These are phyloP conservation scores for Colletotrichum noveboracense DNA, from an alignment of 2,329 filamentous ascomycete species.

Conservation along the genomic window DNA sequence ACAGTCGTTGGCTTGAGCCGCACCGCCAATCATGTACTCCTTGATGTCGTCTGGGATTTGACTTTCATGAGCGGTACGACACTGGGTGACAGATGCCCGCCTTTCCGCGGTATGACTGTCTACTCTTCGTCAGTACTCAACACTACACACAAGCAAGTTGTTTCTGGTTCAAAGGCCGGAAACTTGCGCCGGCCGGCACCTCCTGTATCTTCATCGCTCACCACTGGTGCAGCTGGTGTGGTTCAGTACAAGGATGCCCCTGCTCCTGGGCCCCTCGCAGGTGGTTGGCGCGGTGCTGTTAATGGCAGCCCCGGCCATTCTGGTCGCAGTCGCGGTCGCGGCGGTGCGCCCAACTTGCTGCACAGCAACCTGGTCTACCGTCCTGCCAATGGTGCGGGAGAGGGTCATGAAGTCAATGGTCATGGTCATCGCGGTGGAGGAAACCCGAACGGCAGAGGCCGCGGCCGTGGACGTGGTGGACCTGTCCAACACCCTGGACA, in stretches of 20 bases:
- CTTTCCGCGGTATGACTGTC: conserved; percentile 94
- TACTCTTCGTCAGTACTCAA: conserved; percentile 89
- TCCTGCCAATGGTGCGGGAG: conserved; percentile 32
- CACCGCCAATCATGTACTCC: conserved; percentile 79
- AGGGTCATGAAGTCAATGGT: conserved; percentile 33
- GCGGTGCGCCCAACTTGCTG: conserved; percentile 44
- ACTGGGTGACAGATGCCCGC: conserved; percentile 85
- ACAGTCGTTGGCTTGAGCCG: conserved; percentile 95
- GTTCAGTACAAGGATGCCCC: conserved; percentile 66
- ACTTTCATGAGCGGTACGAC: conserved; percentile 98
- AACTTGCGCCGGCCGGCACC: conserved; percentile 56
- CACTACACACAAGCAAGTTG: conserved; percentile 79
- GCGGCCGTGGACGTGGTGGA: conserved; percentile 18
- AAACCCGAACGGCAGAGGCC: conserved; percentile 17
- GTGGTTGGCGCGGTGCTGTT: conserved; percentile 62
- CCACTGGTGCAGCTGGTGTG: conserved; percentile 60
- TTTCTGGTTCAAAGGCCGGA: conserved; percentile 68
- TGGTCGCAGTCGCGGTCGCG: conserved; percentile 35
- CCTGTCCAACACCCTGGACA: conserved; percentile 12
- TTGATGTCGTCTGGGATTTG: conserved; percentile 92
- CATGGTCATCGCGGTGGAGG: conserved; percentile 27
- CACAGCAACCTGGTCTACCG: conserved; percentile 61
- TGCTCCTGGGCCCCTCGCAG: conserved; percentile 57
- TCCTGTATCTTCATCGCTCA: conserved; percentile 52
- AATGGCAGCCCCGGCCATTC: conserved; percentile 45